Evolutionary conservation across 2,329 filamentous ascomycete genomes (phyloP).

Genomic region (Ophiostoma tasmaniense): DNA sequence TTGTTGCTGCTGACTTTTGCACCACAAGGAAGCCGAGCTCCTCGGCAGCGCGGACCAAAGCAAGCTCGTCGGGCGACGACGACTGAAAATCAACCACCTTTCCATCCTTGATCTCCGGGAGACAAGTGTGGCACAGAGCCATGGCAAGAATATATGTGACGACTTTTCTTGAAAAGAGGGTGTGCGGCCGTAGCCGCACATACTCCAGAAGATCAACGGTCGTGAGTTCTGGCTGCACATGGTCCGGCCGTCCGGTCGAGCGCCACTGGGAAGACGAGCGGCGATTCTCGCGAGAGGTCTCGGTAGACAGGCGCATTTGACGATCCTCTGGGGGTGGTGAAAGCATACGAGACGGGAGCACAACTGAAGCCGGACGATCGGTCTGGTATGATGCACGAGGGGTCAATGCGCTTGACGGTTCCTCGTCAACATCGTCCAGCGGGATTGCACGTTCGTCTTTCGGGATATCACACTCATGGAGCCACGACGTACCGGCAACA

Average conservation of each 20-base stretch:
- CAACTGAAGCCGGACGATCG: not conserved
- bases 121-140: slow-evolving; percentile 82
- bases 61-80: slow-evolving; percentile 82
- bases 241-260: slow-evolving; percentile 39
- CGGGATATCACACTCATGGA: slow-evolving; percentile 68
- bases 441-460: slow-evolving; percentile 23
- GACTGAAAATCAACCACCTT: slow-evolving; percentile 60
- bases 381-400: not conserved
- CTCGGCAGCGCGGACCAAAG: slow-evolving; percentile 73
- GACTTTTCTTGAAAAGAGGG: slow-evolving; percentile 67
- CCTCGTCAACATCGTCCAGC: slow-evolving; percentile 17
- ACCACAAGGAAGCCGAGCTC: slow-evolving; percentile 75
- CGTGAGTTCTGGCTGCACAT: slow-evolving; percentile 47
- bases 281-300: slow-evolving; percentile 22
- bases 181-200: slow-evolving; percentile 65
- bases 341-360: not conserved
- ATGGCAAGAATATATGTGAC: slow-evolving; percentile 77
- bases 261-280: slow-evolving; percentile 44
- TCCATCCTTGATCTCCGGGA: slow-evolving; percentile 69
- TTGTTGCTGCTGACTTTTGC: slow-evolving; percentile 61
- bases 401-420: not conserved
- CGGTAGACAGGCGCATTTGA: not conserved
- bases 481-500: slow-evolving; percentile 80
- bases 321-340: not conserved
- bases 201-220: slow-evolving; percentile 72